Percentiles rank a stretch among this genome's conserved stretches.
These are phyloP conservation scores for Tetrahymena thermophila DNA, from an alignment of 73 alveolate species.

Conservation along the genomic window DNA sequence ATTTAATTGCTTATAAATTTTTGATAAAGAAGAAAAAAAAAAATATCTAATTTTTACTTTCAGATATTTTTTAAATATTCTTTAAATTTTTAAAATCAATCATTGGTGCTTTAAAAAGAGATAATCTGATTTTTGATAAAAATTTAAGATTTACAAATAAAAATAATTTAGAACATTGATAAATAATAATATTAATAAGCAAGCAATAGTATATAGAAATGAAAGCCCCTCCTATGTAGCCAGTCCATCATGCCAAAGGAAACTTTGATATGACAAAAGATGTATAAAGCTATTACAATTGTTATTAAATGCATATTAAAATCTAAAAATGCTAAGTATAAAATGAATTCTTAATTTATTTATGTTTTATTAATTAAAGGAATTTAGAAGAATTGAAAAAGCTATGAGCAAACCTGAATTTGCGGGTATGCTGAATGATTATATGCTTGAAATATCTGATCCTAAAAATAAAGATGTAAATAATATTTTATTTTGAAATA, in stretches of 20 bases:
- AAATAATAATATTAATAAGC: not conserved
- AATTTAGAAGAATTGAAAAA: slow-evolving; percentile 58
- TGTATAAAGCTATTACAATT: not conserved
- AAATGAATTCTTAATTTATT: no score
- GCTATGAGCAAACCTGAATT: slow-evolving; percentile 96
- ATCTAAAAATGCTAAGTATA: not conserved
- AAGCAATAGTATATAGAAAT: not conserved
- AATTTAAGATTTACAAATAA: not conserved
- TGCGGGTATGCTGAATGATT: slow-evolving; percentile 80
- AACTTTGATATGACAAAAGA: not conserved
- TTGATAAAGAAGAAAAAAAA: not conserved
- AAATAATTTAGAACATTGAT: not conserved
- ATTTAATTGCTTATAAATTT: not conserved
- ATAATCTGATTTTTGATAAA: not conserved
- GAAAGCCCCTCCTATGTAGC: not conserved
- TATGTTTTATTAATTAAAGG: slow-evolving; percentile 1
- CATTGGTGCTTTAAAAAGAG: not conserved
- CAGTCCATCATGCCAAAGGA: not conserved
- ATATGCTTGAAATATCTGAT: slow-evolving; percentile 94
- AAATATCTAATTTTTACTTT: not conserved
- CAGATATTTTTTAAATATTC: not conserved
- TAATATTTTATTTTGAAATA: not conserved
- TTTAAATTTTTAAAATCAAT: not conserved
- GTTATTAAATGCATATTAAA: not conserved
- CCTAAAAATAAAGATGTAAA: slow-evolving; percentile 77